Evolutionary conservation across 2,329 filamentous ascomycete species (phyloP).

Genomic region (Graphilbum sp.): DNA sequence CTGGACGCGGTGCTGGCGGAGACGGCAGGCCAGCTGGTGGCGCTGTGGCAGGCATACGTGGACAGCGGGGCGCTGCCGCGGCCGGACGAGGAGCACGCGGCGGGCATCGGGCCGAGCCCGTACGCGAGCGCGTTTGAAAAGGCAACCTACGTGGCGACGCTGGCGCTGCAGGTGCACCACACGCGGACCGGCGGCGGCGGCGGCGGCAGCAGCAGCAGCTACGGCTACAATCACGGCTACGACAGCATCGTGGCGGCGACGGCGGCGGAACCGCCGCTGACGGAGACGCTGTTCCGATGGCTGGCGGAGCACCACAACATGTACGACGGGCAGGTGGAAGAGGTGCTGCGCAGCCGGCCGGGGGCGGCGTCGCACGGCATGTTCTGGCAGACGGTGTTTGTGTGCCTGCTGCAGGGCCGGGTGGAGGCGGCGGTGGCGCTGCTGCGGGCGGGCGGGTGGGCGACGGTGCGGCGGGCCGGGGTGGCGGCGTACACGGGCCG

Average conservation of each 20-base stretch:
- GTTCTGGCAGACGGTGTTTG: slow-evolving; percentile 78
- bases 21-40: slow-evolving; percentile 32
- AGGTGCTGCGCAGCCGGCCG: slow-evolving; percentile 46
- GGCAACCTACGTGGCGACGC: slow-evolving; percentile 60
- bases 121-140: slow-evolving; percentile 51
- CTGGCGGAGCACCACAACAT: slow-evolving; percentile 59
- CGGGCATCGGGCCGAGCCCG: slow-evolving; percentile 49
- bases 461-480: slow-evolving; percentile 52
- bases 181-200: slow-evolving; percentile 26
- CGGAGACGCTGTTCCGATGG: slow-evolving; percentile 72
- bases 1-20: slow-evolving; percentile 40
- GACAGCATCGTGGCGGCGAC: slow-evolving; percentile 1
- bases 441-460: slow-evolving; percentile 63
- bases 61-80: slow-evolving; percentile 23
- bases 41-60: slow-evolving; percentile 39
- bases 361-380: slow-evolving; percentile 60
- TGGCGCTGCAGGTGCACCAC: slow-evolving; percentile 69
- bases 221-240: slow-evolving; percentile 20
- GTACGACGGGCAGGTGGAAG: slow-evolving; percentile 48
- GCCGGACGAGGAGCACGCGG: slow-evolving; percentile 26
- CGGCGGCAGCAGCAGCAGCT: slow-evolving; percentile 9
- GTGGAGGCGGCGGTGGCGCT: slow-evolving; percentile 50
- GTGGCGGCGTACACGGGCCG: slow-evolving; percentile 54
- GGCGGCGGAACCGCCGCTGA: slow-evolving; percentile 46
- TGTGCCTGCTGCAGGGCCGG: slow-evolving; percentile 58